Conservation (phyloP, 2,329 filamentous ascomycete genomes). For the Cladobotryum mycophilum region DNA sequence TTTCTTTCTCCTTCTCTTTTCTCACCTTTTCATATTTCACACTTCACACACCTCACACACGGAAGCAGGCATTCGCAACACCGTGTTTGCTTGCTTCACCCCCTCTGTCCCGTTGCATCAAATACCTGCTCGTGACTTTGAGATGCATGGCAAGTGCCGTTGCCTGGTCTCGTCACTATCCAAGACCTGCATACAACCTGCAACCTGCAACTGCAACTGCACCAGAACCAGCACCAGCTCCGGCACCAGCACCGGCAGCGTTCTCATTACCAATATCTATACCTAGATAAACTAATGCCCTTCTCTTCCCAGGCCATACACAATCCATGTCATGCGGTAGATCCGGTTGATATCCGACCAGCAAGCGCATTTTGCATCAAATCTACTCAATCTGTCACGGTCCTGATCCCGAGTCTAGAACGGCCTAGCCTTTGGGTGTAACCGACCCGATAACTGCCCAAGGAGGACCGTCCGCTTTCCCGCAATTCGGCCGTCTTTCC, state of each 20-base stretch:
- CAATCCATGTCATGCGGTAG: neutral
- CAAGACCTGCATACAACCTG: neutral
- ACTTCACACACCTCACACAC: neutral
- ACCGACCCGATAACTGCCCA: constrained; percentile 6
- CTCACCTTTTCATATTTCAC: neutral
- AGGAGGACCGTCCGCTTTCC: constrained; percentile 9
- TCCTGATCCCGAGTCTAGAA: constrained; percentile 1
- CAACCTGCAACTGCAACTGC: neutral
- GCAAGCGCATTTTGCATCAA: neutral
- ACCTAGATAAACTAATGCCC: neutral
- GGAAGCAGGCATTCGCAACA: no score
- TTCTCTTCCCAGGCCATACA: neutral
- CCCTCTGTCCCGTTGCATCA: no score
- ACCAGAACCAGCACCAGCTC: neutral
- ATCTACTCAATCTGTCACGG: neutral
- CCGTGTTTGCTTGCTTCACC: no score
- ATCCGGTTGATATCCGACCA: neutral
- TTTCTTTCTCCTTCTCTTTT: neutral
- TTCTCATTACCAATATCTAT: neutral
- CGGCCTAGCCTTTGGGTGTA: constrained; percentile 10
- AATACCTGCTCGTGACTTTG: no score
- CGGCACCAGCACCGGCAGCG: neutral
- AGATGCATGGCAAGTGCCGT: no score
- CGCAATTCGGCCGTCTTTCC: constrained; percentile 10
- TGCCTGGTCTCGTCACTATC: no score